Conservation (phyloP, 495 filamentous ascomycete genomes). For the Copromyces sp. region DNA sequence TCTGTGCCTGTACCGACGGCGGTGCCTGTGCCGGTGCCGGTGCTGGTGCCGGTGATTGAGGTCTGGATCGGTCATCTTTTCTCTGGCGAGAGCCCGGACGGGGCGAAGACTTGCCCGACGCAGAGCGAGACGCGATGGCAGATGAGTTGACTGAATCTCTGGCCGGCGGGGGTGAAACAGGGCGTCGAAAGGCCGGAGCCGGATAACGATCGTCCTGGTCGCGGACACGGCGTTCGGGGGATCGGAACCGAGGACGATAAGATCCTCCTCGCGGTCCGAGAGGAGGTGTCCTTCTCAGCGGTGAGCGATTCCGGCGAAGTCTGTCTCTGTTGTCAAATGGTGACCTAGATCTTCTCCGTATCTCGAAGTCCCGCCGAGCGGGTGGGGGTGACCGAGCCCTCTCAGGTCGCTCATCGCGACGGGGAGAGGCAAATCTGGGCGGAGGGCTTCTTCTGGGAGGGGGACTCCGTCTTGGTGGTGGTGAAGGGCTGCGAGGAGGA, state of each 20-base stretch:
- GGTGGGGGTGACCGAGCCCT: slow-evolving; percentile 14
- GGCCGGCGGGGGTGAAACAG: slow-evolving; percentile 21
- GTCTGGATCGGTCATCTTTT: slow-evolving; percentile 33
- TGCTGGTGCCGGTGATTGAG: slow-evolving; percentile 27
- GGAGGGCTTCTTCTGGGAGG: slow-evolving; percentile 20
- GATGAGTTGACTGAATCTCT: slow-evolving; percentile 35
- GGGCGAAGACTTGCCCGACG: slow-evolving; percentile 33
- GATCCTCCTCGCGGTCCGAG: slow-evolving; percentile 21
- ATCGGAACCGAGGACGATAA: slow-evolving; percentile 35
- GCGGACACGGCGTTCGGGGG: slow-evolving; percentile 33
- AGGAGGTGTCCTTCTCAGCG: slow-evolving; percentile 29
- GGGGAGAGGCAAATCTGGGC: slow-evolving; percentile 32
- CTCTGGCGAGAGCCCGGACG: slow-evolving; percentile 27
- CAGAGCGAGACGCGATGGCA: slow-evolving; percentile 33
- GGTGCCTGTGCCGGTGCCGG: slow-evolving; percentile 2
- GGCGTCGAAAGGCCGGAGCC: slow-evolving; percentile 26
- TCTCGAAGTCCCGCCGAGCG: slow-evolving; percentile 17
- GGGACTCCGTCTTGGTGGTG: slow-evolving; percentile 26
- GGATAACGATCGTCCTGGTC: slow-evolving; percentile 34
- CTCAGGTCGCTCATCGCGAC: slow-evolving; percentile 24
- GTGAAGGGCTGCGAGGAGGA: slow-evolving; percentile 20
- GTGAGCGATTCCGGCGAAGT: slow-evolving; percentile 27
- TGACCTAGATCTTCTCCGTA: slow-evolving; percentile 35
- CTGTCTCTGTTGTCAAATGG: slow-evolving; percentile 37
- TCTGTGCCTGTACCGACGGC: not conserved